phyloP scores from a whole-genome alignment of 345 rosid species.

The Aethionema arabicum region DNA sequence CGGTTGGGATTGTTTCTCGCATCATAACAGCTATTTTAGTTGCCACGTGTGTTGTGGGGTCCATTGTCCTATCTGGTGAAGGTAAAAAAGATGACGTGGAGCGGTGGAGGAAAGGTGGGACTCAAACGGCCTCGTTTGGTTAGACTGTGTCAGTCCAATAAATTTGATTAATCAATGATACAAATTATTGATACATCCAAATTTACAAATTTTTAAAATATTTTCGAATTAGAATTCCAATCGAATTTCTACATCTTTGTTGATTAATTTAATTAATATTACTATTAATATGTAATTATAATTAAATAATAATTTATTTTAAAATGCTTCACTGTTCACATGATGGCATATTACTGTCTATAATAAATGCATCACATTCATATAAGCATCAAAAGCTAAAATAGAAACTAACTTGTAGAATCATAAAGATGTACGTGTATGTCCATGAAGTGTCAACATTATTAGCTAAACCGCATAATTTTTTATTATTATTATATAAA shows the following conservation, averaged over 20 bases:
- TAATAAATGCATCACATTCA: conserved; percentile 5
- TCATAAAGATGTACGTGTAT: background rate
- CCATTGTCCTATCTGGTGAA: background rate
- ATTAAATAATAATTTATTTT: background rate
- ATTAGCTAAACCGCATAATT: background rate
- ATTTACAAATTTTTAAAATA: too few species aligned
- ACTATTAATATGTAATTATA: background rate
- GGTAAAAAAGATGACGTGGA: too few species aligned
- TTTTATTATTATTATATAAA: too few species aligned
- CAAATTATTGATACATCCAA: too few species aligned
- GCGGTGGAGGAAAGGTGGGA: too few species aligned
- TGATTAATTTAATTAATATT: background rate
- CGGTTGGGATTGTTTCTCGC: conserved; percentile 41
- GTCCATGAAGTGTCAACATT: conserved; percentile 5
- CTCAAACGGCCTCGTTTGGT: background rate
- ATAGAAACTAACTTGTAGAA: background rate
- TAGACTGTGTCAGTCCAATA: too few species aligned
- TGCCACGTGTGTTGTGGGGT: conserved; percentile 27
- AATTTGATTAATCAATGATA: too few species aligned
- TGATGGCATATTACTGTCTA: conserved; percentile 9
- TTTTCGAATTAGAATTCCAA: too few species aligned
- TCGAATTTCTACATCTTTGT: too few species aligned
- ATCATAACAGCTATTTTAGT: conserved; percentile 37
- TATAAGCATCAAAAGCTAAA: conserved; percentile 1
- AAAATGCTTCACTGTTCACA: background rate